Conservation (phyloP, 108 stramenopile genomes). For the Craspedostauros australis region DNA sequence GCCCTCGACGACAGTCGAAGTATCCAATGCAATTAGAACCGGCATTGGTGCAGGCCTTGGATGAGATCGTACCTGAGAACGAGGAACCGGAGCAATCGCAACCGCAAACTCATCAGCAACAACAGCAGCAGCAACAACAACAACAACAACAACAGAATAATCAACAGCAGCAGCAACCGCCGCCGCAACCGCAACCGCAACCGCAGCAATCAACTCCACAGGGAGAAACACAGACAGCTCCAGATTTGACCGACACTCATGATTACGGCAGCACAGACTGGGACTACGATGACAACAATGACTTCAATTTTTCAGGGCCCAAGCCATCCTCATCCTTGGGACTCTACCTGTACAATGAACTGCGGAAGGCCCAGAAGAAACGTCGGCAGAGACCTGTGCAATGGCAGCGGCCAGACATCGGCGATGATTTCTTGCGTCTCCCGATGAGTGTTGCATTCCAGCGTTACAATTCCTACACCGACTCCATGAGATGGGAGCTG, state of each 20-base stretch:
- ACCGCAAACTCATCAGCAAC: neutral
- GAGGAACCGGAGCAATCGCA: conserved; percentile 6
- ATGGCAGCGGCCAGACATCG: conserved; percentile 7
- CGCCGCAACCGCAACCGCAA: neutral
- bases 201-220: neutral
- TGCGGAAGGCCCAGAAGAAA: neutral
- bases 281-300: too few species aligned
- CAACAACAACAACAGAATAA: neutral
- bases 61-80: neutral
- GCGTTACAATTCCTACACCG: conserved; percentile 1
- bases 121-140: neutral
- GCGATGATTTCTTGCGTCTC: conserved; percentile 37
- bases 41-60: conserved; percentile 3
- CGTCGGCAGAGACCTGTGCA: neutral
- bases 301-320: neutral
- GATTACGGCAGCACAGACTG: too few species aligned
- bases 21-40: too few species aligned
- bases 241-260: too few species aligned
- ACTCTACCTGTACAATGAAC: neutral
- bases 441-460: conserved; percentile 27
- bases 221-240: too few species aligned
- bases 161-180: neutral
- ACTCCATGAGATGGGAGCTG: conserved; percentile 13
- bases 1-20: too few species aligned
- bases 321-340: neutral